Base-by-base conservation (phyloP, 768 basidiomycete species). In the Cantharellus anzutake region DNA sequence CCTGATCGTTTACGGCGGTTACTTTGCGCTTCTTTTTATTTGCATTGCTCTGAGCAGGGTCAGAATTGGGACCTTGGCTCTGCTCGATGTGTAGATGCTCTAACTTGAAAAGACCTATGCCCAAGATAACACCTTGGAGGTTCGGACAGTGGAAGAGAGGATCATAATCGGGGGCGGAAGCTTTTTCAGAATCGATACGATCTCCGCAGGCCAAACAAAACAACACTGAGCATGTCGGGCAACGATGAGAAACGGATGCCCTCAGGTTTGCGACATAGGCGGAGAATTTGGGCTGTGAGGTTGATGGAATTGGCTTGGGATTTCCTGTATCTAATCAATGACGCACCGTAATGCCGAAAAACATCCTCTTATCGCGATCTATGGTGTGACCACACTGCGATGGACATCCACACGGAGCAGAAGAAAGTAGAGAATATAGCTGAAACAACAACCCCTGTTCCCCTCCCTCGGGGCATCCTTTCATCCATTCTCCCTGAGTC, bases 401-500 rank as follows among this genome's bases (percentile, higher is more conserved):
- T 38, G 91, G 84, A 70, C 91, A 96, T 3, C 71, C 68, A 65
- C 83, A 82, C 60, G 72, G 68, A 1, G 80, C 80, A 57, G 78
- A 76, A 64, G 75, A 78, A 57, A 93, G 75, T 63, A 84, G 77
- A 53, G 81, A 78, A 69, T 91, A 93, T 39, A 91, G 77, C 63
- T 81, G 78, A 71, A 96, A 96, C 57, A 96, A 73, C 71, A 85
- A 86, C 61, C 80, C 80, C 67, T 96, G 91, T 69, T 96, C 91
- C 66, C 83, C 82, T 57, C 86, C 88, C 69, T 94, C 91, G 0
- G 92, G 91, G 70, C 92, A 96, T 20, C 92, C 92, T 68, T 86
- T 88, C 92, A 96, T 96, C 90, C 90, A 96, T 67, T 92, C 83
- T 37, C 87, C 88, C 70, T 88, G 86, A 29, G 82, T 82, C 78